Evolutionary conservation across 305 asterid species (phyloP).

Genomic region (Rubia peregrina): DNA sequence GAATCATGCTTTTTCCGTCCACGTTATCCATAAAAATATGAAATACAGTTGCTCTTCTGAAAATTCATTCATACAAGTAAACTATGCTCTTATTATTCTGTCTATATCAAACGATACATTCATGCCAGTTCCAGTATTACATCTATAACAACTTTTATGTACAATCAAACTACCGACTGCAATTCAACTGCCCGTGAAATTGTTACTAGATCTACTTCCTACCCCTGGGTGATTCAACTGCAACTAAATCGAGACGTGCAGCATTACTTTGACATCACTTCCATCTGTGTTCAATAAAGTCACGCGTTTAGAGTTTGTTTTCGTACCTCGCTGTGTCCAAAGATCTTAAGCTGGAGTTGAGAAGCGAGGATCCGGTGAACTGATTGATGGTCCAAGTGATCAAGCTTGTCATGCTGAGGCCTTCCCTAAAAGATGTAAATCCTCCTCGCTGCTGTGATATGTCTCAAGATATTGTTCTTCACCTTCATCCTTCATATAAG

Average conservation of each 20-base stretch:
- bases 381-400: background rate
- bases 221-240: background rate
- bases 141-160: background rate
- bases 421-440: background rate
- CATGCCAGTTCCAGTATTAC: background rate
- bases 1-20: too few relatives aligned
- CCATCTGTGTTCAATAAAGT: background rate
- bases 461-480: slow-evolving; percentile 9
- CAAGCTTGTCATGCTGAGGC: background rate
- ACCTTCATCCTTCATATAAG: slow-evolving; percentile 17
- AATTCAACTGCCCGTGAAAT: background rate
- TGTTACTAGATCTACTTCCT: background rate
- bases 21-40: too few relatives aligned
- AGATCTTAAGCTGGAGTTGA: background rate
- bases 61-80: too few relatives aligned
- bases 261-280: background rate
- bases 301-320: background rate
- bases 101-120: background rate
- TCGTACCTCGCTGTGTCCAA: background rate
- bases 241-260: background rate
- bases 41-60: too few relatives aligned
- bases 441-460: slow-evolving; percentile 3
- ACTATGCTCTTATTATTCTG: background rate
- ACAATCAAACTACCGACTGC: background rate
- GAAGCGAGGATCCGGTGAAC: background rate